These are phyloP conservation scores for Rhynchospora breviuscula DNA, from an alignment of 176 grass and related monocot species.

Conservation along the genomic window DNA sequence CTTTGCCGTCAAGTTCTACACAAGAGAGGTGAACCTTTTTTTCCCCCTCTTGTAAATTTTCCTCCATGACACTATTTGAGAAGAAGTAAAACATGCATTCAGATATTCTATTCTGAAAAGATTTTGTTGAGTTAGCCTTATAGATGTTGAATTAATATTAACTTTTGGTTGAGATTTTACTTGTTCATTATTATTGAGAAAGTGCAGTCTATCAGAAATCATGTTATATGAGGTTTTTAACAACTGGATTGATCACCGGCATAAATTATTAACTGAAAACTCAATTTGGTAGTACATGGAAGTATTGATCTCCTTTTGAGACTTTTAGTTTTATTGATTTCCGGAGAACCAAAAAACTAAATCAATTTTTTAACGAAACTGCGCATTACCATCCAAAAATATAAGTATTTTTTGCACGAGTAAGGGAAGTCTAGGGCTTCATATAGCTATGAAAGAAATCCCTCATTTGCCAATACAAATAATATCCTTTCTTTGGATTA, in stretches of 20 bases:
- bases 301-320: not conserved
- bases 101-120: not conserved
- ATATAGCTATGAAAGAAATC: not conserved
- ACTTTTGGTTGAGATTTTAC: not conserved
- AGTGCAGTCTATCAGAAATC: not conserved
- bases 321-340: not conserved
- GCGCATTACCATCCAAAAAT: not conserved
- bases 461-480: not conserved
- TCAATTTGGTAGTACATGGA: not conserved
- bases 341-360: not conserved
- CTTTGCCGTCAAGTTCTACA: conserved; percentile 99
- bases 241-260: not conserved
- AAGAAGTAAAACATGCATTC: not conserved
- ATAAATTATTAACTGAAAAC: not conserved
- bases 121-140: not conserved
- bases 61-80: not conserved
- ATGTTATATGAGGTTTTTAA: not conserved
- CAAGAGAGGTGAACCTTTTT: conserved; percentile 40
- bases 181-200: not conserved
- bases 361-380: not conserved
- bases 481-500: not conserved
- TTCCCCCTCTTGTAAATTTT: not conserved
- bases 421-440: not conserved
- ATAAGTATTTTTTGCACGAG: not conserved
- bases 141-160: not conserved